Conservation (phyloP, 768 basidiomycete species). For the Cyathus striatus region DNA sequence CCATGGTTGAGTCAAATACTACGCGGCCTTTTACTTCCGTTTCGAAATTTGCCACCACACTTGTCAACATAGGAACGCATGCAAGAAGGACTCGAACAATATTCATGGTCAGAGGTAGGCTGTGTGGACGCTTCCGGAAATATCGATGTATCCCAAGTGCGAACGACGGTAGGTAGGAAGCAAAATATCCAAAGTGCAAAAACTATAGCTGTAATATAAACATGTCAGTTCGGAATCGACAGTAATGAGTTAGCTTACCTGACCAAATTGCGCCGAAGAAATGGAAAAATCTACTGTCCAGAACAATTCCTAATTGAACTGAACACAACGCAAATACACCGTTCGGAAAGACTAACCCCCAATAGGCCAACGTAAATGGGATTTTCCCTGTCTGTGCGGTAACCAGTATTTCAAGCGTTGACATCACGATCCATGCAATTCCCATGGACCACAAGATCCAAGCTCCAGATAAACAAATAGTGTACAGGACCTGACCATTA, state of each 20-base stretch:
- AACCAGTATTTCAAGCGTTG: background rate
- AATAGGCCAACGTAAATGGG: background rate
- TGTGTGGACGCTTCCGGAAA: slow-evolving; percentile 4
- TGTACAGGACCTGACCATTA: background rate
- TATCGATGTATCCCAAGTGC: slow-evolving; percentile 11
- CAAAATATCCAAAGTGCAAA: slow-evolving; percentile 10
- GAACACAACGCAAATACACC: slow-evolving; percentile 30
- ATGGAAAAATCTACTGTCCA: slow-evolving; percentile 47
- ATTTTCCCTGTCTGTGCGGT: background rate
- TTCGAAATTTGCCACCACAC: too few relatives aligned
- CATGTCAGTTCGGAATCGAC: background rate
- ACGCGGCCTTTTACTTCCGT: too few relatives aligned
- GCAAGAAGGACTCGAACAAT: too few relatives aligned
- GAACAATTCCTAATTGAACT: slow-evolving; percentile 40
- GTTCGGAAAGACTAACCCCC: background rate
- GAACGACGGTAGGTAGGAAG: slow-evolving; percentile 5
- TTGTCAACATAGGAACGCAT: too few relatives aligned
- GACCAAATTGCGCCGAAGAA: slow-evolving; percentile 51
- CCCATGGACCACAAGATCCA: slow-evolving; percentile 1
- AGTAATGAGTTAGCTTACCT: slow-evolving; percentile 23
- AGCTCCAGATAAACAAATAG: background rate
- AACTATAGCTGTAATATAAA: slow-evolving; percentile 6
- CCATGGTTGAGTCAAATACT: too few relatives aligned
- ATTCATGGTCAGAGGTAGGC: too few relatives aligned
- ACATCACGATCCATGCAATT: background rate